Conservation (phyloP, 768 basidiomycete genomes). For the Auricularia sp. region DNA sequence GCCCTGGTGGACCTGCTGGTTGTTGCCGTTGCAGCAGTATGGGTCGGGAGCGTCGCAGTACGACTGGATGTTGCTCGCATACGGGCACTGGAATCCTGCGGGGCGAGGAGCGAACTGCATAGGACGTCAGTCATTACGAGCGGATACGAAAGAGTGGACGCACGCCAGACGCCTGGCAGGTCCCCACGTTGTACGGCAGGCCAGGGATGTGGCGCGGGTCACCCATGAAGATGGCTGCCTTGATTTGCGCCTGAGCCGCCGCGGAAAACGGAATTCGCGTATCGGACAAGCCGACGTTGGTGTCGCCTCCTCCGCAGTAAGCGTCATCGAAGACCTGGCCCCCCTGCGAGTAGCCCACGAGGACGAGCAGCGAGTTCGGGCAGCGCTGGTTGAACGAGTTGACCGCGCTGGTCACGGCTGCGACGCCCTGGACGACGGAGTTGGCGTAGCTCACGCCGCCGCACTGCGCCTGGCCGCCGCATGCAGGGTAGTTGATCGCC, state of each 20-base stretch:
- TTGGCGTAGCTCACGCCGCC: neutral
- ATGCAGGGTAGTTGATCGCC: conserved; percentile 3
- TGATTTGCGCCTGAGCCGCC: neutral
- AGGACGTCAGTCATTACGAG: neutral
- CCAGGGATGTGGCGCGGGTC: conserved; percentile 2
- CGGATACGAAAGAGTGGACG: neutral
- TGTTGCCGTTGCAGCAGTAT: conserved; percentile 9
- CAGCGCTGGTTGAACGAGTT: neutral
- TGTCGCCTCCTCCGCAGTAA: conserved; percentile 1
- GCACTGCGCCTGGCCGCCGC: conserved; percentile 2
- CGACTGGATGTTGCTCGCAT: conserved; percentile 4
- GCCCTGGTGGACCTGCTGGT: conserved; percentile 5
- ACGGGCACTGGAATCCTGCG: conserved; percentile 3
- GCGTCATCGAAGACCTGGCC: conserved; percentile 3
- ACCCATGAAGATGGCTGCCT: conserved; percentile 5
- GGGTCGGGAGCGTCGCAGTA: conserved; percentile 5
- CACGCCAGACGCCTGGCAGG: neutral
- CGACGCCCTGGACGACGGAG: neutral
- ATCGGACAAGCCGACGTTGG: conserved; percentile 2
- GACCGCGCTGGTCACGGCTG: neutral
- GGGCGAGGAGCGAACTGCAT: conserved; percentile 4
- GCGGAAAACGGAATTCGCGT: neutral
- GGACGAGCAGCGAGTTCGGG: neutral
- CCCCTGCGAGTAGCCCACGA: conserved; percentile 1
- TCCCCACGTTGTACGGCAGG: conserved; percentile 1